These are phyloP conservation scores for Chloranthus sessilifolius DNA, from an alignment of 164 flowering plant genomes.

Conservation along the genomic window DNA sequence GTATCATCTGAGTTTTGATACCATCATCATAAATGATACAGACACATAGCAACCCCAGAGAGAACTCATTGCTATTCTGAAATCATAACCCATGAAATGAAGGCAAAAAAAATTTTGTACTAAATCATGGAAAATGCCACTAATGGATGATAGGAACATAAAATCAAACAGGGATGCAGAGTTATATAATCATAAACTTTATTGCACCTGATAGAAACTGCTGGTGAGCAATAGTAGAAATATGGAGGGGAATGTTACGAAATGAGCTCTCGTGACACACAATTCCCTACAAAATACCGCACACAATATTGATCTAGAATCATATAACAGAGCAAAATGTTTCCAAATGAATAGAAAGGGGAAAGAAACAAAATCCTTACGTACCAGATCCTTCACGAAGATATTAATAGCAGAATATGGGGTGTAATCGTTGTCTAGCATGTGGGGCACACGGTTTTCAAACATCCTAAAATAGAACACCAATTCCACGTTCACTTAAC, in stretches of 20 bases:
- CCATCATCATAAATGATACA: too few relatives aligned
- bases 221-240: conserved; percentile 80
- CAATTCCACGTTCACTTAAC: neutral
- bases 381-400: conserved; percentile 98
- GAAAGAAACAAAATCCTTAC: conserved; percentile 8
- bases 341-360: neutral
- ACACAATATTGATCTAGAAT: neutral
- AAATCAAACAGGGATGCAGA: too few relatives aligned
- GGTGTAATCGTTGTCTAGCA: conserved; percentile 89
- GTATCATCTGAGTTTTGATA: too few relatives aligned
- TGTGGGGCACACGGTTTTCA: conserved; percentile 96
- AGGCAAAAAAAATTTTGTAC: too few relatives aligned
- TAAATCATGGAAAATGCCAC: too few relatives aligned
- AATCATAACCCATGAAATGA: too few relatives aligned
- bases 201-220: conserved; percentile 71
- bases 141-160: too few relatives aligned
- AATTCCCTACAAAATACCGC: conserved; percentile 60
- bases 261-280: conserved; percentile 68
- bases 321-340: neutral
- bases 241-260: conserved; percentile 73
- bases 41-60: too few relatives aligned
- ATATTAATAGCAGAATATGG: conserved; percentile 95
- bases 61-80: too few relatives aligned
- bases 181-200: neutral
- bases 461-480: conserved; percentile 76